Base-by-base conservation (phyloP, 108 stramenopile species). In the Cyclostephanos tholiformis region DNA sequence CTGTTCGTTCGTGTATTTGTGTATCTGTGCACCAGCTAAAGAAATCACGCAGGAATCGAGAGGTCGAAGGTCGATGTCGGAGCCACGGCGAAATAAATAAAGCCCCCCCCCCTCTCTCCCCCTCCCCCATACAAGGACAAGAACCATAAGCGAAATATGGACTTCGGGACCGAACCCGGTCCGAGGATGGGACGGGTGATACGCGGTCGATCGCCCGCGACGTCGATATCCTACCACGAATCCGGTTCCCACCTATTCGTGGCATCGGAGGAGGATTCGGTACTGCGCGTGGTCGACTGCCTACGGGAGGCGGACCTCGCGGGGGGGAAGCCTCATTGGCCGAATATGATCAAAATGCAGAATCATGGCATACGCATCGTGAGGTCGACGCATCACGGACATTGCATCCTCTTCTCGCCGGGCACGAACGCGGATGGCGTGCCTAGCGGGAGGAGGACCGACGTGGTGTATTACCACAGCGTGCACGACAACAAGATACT, bases 401-500 rank as follows among this genome's bases (percentile, higher is more conserved):
- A 88, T n/a, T 88, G 88, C 64, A 83, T 95, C 0, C 67, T 79
- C 55, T 92, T 57, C 74, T 84, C 67, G 57, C 88, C 27, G 80
- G 86, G 79, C n/a, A n/a, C n/a, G n/a, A n/a, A n/a, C n/a, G n/a
- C n/a, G n/a, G n/a, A n/a, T n/a, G n/a, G n/a, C n/a, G n/a, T n/a
- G n/a, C n/a, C n/a, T n/a, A n/a, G 57, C 41, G 58, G 57, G 50
- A 63, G 69, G 71, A 78, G 63, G 73, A 78, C 43, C 20, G 38
- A 82, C 76, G 46, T 77, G 12, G 63, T 87, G 16, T 64, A 84
- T 52, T 95, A 95, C 57, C 77, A 80, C 63, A 89, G 88, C 26
- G 39, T 91, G 12, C 79, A 91, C 46, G 94, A 95, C 49, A 95
- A 95, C 73, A 95, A 92, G 65, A 88, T 92, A 39, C 52, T 95